Percentiles rank a stretch among this genome's conserved stretches.
These are phyloP conservation scores for Barnettozyma vustinii DNA, from an alignment of 805 yeast species.

Conservation along the genomic window DNA sequence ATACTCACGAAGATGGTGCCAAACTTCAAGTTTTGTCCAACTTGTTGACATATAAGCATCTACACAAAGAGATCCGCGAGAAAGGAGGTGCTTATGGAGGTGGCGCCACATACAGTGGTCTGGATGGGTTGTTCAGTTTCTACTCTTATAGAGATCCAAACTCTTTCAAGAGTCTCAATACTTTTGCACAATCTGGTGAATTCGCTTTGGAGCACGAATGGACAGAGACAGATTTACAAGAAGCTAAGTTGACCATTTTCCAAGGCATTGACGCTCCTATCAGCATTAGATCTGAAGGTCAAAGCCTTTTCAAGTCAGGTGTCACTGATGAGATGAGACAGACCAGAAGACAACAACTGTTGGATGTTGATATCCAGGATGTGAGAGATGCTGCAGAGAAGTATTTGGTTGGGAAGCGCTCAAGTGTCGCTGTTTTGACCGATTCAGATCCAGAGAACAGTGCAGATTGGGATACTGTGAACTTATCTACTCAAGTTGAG, in stretches of 20 bases:
- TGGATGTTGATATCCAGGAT: conserved; percentile 61
- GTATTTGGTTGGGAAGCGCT: conserved; percentile 40
- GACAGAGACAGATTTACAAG: conserved; percentile 65
- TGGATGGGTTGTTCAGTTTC: conserved; percentile 73
- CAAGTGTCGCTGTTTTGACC: conserved; percentile 43
- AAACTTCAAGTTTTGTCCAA: conserved; percentile 78
- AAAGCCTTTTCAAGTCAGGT: conserved; percentile 56
- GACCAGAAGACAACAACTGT: conserved; percentile 64
- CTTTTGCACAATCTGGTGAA: conserved; percentile 49
- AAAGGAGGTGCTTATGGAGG: conserved; percentile 99
- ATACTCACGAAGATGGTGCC: conserved; percentile 72
- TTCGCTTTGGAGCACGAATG: conserved; percentile 46
- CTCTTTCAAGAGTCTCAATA: conserved; percentile 59
- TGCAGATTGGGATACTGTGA: conserved; percentile 19
- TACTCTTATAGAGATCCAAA: conserved; percentile 95
- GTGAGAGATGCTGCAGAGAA: conserved; percentile 60
- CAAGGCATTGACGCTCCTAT: conserved; percentile 89
- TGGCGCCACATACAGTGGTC: conserved; percentile 77
- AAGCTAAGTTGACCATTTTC: conserved; percentile 86
- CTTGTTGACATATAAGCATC: conserved; percentile 70
- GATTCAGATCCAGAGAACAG: conserved; percentile 11
- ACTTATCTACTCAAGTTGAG: conserved; percentile 9
- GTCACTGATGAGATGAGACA: conserved; percentile 78
- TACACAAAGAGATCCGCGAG: conserved; percentile 89
- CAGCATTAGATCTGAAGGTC: conserved; percentile 76